phyloP scores from a whole-genome alignment of 148 eudicot genomes.

The Selenicereus undatus region DNA sequence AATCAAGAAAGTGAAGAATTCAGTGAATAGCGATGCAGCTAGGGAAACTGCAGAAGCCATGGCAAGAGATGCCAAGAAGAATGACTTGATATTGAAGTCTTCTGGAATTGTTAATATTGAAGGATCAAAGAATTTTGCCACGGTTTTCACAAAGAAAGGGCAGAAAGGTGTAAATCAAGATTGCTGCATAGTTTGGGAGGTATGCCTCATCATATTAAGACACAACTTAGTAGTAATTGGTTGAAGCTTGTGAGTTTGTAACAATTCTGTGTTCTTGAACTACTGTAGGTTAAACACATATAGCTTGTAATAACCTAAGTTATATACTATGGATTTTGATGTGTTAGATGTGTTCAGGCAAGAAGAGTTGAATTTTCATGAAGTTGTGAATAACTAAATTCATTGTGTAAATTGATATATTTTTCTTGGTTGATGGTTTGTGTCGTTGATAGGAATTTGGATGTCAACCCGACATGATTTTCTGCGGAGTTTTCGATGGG shows the following conservation, averaged over 20 bases:
- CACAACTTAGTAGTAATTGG: background rate
- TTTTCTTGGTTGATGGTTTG: slow-evolving; percentile 2
- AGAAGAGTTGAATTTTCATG: background rate
- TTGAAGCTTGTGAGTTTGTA: too few relatives aligned
- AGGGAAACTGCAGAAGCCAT: slow-evolving; percentile 59
- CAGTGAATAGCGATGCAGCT: slow-evolving; percentile 40
- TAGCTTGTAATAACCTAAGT: background rate
- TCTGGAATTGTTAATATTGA: slow-evolving; percentile 58
- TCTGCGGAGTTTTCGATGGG: slow-evolving; percentile 90
- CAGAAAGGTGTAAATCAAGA: slow-evolving; percentile 92
- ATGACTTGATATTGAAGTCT: slow-evolving; percentile 59
- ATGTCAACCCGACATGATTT: slow-evolving; percentile 81
- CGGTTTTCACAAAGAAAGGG: slow-evolving; percentile 64
- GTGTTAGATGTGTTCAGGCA: background rate
- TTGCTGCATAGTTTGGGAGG: slow-evolving; percentile 96
- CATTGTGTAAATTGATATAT: background rate
- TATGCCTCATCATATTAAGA: slow-evolving; percentile 18
- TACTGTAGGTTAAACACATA: background rate
- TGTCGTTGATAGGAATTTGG: slow-evolving; percentile 60
- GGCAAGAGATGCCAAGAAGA: slow-evolving; percentile 75
- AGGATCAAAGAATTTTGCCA: slow-evolving; percentile 62
- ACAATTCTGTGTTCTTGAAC: background rate
- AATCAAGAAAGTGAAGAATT: slow-evolving; percentile 41
- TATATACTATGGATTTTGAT: background rate
- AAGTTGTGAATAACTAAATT: background rate